Base-by-base conservation (phyloP, 306 rosid species). In the Trifolium subterraneum region DNA sequence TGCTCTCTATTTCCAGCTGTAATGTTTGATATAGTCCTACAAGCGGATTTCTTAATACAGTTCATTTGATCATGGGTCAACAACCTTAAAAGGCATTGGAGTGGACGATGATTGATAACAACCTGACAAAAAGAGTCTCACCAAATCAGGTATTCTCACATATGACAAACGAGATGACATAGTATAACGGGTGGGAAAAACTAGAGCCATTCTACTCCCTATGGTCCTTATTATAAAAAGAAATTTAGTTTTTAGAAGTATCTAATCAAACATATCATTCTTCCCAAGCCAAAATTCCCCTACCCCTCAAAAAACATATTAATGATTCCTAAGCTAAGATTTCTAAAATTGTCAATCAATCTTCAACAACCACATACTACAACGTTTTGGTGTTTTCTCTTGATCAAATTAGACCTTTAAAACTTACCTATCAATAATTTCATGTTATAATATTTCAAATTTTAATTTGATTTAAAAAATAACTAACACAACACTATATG, bases 21-120 rank as follows among this genome's bases (percentile, higher is more conserved):
- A 22, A 92, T 88, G 78, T 92, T 92, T 78, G 98, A 92, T 73
- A 92, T 92, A 20, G 98, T 92, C 98, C 98, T 90, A 83, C 98
- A 92, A 14, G 96, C 96, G 87, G 88, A 92, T 84, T 92, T 90
- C 91, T 92, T 92, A 54, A 92, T 90, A 73, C 90, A 85, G 77
- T 92, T 92, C 74, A 87, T 90, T 67, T 92, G 92, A 78, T 87
- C 88, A 54, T 88, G 90, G 36, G 92, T 81, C 92, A 92, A 78
- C 65, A 92, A 70, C 79, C 85, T 90, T 86, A 92, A 71, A 52
- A 92, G 94, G 84, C 90, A 85, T 18, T 90, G 89, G 31, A 92
- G 96, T 22, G 98, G 85, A 52, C 94, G 96, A 62, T 86, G 86
- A 58, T 78, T 81, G 76, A 92, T 92, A 15, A 92, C 88, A 79